A percentile compares a stretch with the other conserved stretches of the same genome.
Conservation (phyloP, 2,329 filamentous ascomycete genomes). For the Calcarisporium arbuscula region DNA sequence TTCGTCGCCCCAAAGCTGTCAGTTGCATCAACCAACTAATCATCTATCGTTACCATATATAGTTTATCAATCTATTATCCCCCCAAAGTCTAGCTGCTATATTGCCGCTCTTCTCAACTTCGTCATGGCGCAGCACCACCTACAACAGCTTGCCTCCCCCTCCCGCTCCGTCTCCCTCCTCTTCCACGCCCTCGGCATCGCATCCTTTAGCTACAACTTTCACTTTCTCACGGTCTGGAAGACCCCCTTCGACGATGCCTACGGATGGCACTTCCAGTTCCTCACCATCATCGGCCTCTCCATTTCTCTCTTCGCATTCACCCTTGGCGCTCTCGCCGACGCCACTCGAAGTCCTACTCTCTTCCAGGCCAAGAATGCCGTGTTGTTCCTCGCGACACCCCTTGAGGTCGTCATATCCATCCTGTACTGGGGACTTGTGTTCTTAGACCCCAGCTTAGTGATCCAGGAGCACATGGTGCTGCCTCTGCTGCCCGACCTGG, state of each 20-base stretch:
- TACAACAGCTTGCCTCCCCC: slow-evolving; percentile 61
- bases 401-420: slow-evolving; percentile 65
- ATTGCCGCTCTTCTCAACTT: no score
- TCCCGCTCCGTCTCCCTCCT: slow-evolving; percentile 56
- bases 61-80: no score
- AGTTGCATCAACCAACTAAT: no score
- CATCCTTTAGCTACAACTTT: slow-evolving; percentile 49
- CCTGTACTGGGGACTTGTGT: slow-evolving; percentile 65
- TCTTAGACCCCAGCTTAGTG: slow-evolving; percentile 47
- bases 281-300: slow-evolving; percentile 67
- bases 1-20: no score
- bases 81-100: no score
- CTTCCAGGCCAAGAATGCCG: slow-evolving; percentile 60
- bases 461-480: slow-evolving; percentile 50
- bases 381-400: slow-evolving; percentile 60
- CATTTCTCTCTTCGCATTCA: slow-evolving; percentile 55
- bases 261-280: slow-evolving; percentile 65
- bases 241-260: slow-evolving; percentile 48
- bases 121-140: slow-evolving; percentile 46
- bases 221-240: slow-evolving; percentile 44
- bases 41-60: no score
- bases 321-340: slow-evolving; percentile 57
- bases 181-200: slow-evolving; percentile 50
- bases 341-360: slow-evolving; percentile 50
- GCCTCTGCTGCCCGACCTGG: slow-evolving; percentile 50